phyloP scores from a whole-genome alignment of 148 eudicot genomes.

The Beta vulgaris region DNA sequence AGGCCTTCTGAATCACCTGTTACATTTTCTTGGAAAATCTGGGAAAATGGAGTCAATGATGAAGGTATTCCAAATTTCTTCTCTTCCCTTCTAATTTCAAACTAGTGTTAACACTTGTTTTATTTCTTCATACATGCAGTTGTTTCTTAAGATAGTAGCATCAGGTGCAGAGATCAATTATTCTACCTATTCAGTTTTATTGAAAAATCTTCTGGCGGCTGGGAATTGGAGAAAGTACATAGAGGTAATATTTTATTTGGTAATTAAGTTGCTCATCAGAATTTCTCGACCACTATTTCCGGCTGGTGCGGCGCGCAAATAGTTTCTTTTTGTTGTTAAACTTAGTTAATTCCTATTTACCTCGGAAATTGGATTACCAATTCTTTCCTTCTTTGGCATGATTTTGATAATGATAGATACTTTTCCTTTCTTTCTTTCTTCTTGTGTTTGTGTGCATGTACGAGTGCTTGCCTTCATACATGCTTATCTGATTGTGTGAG shows the following conservation, averaged over 20 bases:
- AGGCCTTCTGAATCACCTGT: slow-evolving; percentile 75
- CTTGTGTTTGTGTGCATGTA: too few relatives aligned
- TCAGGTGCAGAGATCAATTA: slow-evolving; percentile 62
- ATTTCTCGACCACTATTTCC: background rate
- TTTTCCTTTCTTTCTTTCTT: too few relatives aligned
- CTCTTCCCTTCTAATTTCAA: background rate
- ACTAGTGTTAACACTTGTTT: background rate
- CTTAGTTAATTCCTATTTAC: too few relatives aligned
- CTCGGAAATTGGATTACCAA: too few relatives aligned
- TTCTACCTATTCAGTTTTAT: slow-evolving; percentile 66
- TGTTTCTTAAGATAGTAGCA: slow-evolving; percentile 77
- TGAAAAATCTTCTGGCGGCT: slow-evolving; percentile 77
- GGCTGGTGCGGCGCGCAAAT: too few relatives aligned
- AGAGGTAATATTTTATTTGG: slow-evolving; percentile 51
- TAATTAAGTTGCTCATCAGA: background rate
- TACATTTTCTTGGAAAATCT: slow-evolving; percentile 74
- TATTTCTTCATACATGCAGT: slow-evolving; percentile 40
- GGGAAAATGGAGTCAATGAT: slow-evolving; percentile 86
- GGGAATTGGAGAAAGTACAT: slow-evolving; percentile 93
- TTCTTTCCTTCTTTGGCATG: too few relatives aligned
- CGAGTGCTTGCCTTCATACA: too few relatives aligned
- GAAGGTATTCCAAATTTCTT: slow-evolving; percentile 51
- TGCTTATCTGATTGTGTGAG: too few relatives aligned
- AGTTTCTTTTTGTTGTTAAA: background rate
- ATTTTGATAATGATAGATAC: too few relatives aligned